Conservation (phyloP, 208 protist species). For the Leishmania gerbilli region DNA sequence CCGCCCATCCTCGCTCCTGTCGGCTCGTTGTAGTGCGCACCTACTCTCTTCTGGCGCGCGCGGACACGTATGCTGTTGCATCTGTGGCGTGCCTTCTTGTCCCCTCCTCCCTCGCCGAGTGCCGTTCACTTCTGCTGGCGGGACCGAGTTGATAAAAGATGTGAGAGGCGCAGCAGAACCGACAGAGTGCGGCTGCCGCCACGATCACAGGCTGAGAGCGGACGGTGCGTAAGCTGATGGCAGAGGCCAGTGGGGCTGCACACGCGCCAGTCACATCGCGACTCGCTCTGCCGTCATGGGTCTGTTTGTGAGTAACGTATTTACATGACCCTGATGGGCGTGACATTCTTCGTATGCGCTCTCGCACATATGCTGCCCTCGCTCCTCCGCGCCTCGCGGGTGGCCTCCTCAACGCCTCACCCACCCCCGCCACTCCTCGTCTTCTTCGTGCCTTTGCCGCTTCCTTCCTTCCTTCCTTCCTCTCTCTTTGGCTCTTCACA, state of each 20-base stretch:
- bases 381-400: neutral
- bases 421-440: neutral
- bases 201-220: neutral
- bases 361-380: neutral
- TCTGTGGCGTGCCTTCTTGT: neutral
- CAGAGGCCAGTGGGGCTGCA: neutral
- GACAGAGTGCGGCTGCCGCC: neutral
- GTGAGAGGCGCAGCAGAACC: neutral
- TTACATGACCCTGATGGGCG: neutral
- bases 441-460: neutral
- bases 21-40: neutral
- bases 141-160: neutral
- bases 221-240: neutral
- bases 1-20: neutral
- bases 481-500: neutral
- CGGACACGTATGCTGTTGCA: neutral
- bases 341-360: neutral
- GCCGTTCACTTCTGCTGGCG: neutral
- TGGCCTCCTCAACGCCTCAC: neutral
- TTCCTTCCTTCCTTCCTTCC: neutral
- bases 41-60: neutral
- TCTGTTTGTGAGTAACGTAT: neutral
- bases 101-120: neutral
- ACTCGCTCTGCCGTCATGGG: neutral
- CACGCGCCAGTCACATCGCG: neutral